Conservation (phyloP, 495 filamentous ascomycete genomes). For the Letharia columbiana region DNA sequence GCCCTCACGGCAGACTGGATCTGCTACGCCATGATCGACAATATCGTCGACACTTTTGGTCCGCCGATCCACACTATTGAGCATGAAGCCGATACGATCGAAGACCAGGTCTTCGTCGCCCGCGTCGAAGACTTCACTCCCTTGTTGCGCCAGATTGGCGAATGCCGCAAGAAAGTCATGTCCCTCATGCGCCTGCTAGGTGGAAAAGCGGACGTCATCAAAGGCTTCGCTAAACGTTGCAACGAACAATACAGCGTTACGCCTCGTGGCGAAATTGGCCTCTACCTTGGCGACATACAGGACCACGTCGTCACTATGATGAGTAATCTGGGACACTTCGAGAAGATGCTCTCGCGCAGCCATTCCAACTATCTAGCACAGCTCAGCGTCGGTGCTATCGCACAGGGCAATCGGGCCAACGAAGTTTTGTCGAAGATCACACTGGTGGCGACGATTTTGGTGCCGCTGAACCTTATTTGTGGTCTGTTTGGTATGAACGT, state of each 20-base stretch:
- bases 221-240: conserved; percentile 94
- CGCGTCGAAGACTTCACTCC: conserved; percentile 77
- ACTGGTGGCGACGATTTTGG: conserved; percentile 85
- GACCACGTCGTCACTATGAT: conserved; percentile 99
- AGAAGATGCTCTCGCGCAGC: conserved; percentile 93
- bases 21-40: conserved; percentile 96
- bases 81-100: conserved; percentile 80
- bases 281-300: conserved; percentile 94
- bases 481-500: conserved; percentile 99
- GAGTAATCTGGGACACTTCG: conserved; percentile 87
- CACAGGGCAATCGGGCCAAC: conserved; percentile 71
- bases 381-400: conserved; percentile 80
- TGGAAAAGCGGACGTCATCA: conserved; percentile 95
- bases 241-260: conserved; percentile 94
- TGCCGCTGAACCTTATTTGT: conserved; percentile 92
- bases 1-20: conserved; percentile 94
- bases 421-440: conserved; percentile 88
- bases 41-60: conserved; percentile 93
- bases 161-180: conserved; percentile 89
- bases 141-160: conserved; percentile 82
- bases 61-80: conserved; percentile 83
- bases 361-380: conserved; percentile 96
- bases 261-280: conserved; percentile 86
- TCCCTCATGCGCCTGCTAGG: conserved; percentile 83
- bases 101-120: conserved; percentile 88